Evolutionary conservation across 441 rosid species (phyloP), one percentile per base, ranked within the genome.

Genomic region (Eutrema salsugineum): DNA sequence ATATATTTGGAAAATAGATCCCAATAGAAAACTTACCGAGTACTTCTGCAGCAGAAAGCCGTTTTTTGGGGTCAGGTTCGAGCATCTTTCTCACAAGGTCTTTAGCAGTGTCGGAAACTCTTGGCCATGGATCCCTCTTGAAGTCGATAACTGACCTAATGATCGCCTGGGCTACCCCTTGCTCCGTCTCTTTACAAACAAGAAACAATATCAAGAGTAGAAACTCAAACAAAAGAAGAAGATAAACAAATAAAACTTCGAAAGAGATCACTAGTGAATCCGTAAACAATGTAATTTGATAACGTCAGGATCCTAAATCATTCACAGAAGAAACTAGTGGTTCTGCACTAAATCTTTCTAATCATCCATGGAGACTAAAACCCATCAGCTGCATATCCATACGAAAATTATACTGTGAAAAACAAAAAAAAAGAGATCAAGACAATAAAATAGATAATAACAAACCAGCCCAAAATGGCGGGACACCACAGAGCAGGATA

Each of bases 391-490:
- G 39, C 22, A 33, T 22, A 72, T 53, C 10, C 9, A 1, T 44
- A 20, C 12, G n/a, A 59, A 14, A 60, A n/a, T 0, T 19, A 49
- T 12, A 64, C 40, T 22, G 58, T n/a, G 36, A 64, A 60, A 22
- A 43, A 33, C 1, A 44, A 33, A 22, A 36, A 36, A 48, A 33
- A 17, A 6, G 4, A 39, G 14, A 20, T 60, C 3, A 35, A 69
- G 22, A 43, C 16, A 3, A 30, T 14, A 15, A 54, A 70, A 42
- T 8, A 0, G 30, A 62, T 70, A 64, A 73, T 64, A 55, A 87
- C 84, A 62, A 69, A 92, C 98, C 98, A 76, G 99, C 98, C 99
- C 99, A 94, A 81, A 94, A 94, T 54, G 99, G 99, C 14, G 96
- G 98, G 48, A 94, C 97, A 73, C 98, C 98, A 60, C 96, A 88